phyloP scores from a whole-genome alignment of 495 filamentous ascomycete species.

The Neurospora sp. region DNA sequence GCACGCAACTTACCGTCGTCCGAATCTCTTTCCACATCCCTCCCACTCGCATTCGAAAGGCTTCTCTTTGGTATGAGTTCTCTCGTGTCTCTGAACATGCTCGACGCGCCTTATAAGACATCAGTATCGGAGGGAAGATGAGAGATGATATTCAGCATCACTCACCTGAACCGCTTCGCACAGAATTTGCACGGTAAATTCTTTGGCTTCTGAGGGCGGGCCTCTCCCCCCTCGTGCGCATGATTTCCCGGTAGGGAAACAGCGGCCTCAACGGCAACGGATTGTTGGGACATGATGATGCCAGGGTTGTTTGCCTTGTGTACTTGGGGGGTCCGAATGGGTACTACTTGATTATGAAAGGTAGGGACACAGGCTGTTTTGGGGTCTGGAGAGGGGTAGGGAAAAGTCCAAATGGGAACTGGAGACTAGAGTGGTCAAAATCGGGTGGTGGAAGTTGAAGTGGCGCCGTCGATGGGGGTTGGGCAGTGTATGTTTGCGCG shows the following conservation, averaged over 20 bases:
- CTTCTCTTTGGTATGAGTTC: slow-evolving; percentile 53
- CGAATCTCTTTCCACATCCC: slow-evolving; percentile 48
- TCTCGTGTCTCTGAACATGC: slow-evolving; percentile 50
- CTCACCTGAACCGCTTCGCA: slow-evolving; percentile 46
- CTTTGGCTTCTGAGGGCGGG: slow-evolving; percentile 43
- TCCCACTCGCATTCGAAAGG: slow-evolving; percentile 44
- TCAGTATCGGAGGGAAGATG: slow-evolving; percentile 22
- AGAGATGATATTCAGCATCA: not conserved
- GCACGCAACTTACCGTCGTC: slow-evolving; percentile 38
- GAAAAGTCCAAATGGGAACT: slow-evolving; percentile 9
- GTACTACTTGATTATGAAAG: slow-evolving; percentile 24
- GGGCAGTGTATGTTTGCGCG: slow-evolving; percentile 12
- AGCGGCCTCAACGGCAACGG: slow-evolving; percentile 40
- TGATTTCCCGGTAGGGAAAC: slow-evolving; percentile 19
- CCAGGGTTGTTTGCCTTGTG: slow-evolving; percentile 13
- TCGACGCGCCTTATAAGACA: slow-evolving; percentile 43
- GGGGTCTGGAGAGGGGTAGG: slow-evolving; percentile 10
- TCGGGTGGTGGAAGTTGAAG: slow-evolving; percentile 7
- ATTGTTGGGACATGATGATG: slow-evolving; percentile 39
- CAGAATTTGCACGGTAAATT: slow-evolving; percentile 46
- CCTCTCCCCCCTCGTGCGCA: slow-evolving; percentile 37
- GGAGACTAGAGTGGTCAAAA: slow-evolving; percentile 3
- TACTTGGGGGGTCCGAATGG: slow-evolving; percentile 32
- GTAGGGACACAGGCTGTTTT: not conserved
- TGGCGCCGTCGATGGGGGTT: slow-evolving; percentile 6